Evolutionary conservation across 129 eudicot species (phyloP).

Genomic region (Kitagawia praeruptora): DNA sequence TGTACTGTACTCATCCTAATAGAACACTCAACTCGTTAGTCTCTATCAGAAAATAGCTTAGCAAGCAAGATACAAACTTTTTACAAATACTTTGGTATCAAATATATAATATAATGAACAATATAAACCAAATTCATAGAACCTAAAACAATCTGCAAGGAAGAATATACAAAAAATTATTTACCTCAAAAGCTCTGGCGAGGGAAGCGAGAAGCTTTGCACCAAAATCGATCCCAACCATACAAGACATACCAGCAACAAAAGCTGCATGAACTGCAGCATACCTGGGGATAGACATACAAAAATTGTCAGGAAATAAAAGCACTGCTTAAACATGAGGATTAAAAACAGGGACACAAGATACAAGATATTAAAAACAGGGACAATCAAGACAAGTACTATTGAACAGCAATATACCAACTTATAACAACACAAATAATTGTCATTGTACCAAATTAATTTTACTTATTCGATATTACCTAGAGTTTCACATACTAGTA

Average conservation of each 20-base stretch:
- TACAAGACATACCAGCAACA: constrained; percentile 81
- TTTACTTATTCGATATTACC: too few species aligned
- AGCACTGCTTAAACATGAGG: neutral
- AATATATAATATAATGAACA: neutral
- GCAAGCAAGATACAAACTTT: neutral
- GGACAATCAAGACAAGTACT: too few species aligned
- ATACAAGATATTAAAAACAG: too few species aligned
- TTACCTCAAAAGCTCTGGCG: constrained; percentile 76
- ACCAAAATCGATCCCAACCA: constrained; percentile 82
- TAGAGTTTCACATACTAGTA: too few species aligned
- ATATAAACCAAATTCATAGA: neutral
- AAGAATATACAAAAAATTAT: neutral
- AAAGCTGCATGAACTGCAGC: constrained; percentile 89
- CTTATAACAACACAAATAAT: too few species aligned
- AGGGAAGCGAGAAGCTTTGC: constrained; percentile 70
- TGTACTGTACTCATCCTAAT: constrained; percentile 76
- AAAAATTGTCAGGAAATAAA: constrained; percentile 8
- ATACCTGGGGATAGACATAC: constrained; percentile 44
- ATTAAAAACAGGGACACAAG: too few species aligned
- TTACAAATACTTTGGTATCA: neutral
- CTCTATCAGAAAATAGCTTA: constrained; percentile 2
- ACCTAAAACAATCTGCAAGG: neutral
- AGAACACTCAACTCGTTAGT: constrained; percentile 10
- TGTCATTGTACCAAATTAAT: too few species aligned
- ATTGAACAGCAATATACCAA: too few species aligned